Evolutionary conservation across 2,329 filamentous ascomycete genomes (phyloP).

Genomic region (Macrophomina tecta): DNA sequence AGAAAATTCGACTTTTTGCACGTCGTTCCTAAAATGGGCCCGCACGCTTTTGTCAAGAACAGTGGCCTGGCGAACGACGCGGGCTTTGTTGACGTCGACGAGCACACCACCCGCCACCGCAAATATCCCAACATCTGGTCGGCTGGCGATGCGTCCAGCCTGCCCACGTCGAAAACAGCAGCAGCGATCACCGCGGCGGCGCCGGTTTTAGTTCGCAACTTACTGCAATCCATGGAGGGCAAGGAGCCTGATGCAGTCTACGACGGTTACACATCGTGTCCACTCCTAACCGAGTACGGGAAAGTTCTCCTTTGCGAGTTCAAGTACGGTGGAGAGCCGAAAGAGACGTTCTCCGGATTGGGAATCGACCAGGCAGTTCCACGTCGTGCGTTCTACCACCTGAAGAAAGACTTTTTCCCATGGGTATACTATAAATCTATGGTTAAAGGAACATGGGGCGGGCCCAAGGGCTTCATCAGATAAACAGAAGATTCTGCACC

Average conservation of each 20-base stretch:
- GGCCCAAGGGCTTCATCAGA: slow-evolving; percentile 58
- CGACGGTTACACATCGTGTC: slow-evolving; percentile 50
- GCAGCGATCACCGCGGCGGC: slow-evolving; percentile 47
- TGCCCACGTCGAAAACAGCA: slow-evolving; percentile 48
- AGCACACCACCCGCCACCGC: slow-evolving; percentile 44
- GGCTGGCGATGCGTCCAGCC: slow-evolving; percentile 44
- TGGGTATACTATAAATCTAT: slow-evolving; percentile 68
- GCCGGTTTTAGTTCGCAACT: slow-evolving; percentile 44
- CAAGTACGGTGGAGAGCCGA: slow-evolving; percentile 67
- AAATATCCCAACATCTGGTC: slow-evolving; percentile 49
- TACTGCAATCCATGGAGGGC: slow-evolving; percentile 39
- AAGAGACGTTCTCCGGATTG: slow-evolving; percentile 65
- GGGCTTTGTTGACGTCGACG: slow-evolving; percentile 46
- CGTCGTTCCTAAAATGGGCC: slow-evolving; percentile 46
- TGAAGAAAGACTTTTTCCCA: slow-evolving; percentile 72
- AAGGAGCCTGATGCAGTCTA: slow-evolving; percentile 38
- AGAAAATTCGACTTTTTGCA: slow-evolving; percentile 47
- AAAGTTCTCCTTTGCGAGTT: slow-evolving; percentile 70
- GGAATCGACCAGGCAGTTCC: slow-evolving; percentile 65
- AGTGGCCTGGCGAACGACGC: slow-evolving; percentile 43
- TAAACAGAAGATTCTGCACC: no score
- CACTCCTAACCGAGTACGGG: slow-evolving; percentile 56
- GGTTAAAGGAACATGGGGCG: slow-evolving; percentile 68
- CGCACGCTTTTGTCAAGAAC: slow-evolving; percentile 45
- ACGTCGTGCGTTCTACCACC: slow-evolving; percentile 63